Evolutionary conservation across 176 grass and related monocot species (phyloP).

Genomic region (Leersia perrieri): DNA sequence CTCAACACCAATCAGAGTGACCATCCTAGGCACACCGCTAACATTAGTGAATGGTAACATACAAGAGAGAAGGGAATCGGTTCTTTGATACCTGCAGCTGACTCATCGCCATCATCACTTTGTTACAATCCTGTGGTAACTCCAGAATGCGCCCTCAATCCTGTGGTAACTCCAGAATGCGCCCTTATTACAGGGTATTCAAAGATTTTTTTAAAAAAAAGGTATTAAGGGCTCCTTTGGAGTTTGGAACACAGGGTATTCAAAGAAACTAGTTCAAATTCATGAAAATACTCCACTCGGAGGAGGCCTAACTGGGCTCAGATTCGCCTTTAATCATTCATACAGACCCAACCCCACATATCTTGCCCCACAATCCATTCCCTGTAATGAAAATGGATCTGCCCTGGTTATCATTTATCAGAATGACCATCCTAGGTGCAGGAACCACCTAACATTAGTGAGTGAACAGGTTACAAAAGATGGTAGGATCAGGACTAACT

Average conservation of each 20-base stretch:
- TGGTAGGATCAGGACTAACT: background rate
- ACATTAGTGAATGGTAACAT: background rate
- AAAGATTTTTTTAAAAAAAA: no score
- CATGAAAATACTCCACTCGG: background rate
- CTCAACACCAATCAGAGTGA: no score
- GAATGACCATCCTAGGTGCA: constrained; percentile 24
- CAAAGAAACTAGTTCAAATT: no score
- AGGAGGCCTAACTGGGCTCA: constrained; percentile 4
- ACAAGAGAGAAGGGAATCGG: background rate
- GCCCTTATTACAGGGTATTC: no score
- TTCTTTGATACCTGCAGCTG: background rate
- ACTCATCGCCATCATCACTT: background rate
- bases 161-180: no score
- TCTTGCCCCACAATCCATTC: background rate
- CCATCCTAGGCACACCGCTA: background rate
- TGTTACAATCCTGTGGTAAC: no score
- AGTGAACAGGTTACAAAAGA: background rate
- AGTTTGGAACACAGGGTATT: no score
- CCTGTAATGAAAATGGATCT: background rate
- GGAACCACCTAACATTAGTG: background rate
- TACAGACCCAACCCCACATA: background rate
- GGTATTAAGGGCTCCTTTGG: background rate
- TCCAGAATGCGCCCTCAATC: no score
- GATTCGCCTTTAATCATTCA: constrained; percentile 33
- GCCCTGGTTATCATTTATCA: background rate